Evolutionary conservation across 371 early-diverging fungal genomes (phyloP).

Genomic region (Actinomortierella ambigua): DNA sequence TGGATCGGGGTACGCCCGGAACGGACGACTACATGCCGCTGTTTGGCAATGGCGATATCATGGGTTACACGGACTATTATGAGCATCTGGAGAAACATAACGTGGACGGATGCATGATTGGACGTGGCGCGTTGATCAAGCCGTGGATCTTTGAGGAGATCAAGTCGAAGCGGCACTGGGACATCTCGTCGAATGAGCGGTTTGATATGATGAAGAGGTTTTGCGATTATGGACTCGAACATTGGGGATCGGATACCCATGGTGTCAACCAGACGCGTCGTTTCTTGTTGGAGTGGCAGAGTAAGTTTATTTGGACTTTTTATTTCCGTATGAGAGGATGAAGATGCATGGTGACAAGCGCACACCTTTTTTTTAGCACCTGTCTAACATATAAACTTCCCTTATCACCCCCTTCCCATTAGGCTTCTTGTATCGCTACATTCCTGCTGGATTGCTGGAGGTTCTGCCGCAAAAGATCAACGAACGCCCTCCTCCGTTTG

Average conservation of each 20-base stretch:
- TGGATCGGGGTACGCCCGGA: slow-evolving; percentile 56
- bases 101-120: slow-evolving; percentile 93
- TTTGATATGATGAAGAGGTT: slow-evolving; percentile 89
- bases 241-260: slow-evolving; percentile 93
- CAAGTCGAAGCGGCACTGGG: slow-evolving; percentile 84
- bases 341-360: too few relatives aligned
- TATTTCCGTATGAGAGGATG: not conserved
- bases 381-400: too few relatives aligned
- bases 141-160: slow-evolving; percentile 98
- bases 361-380: too few relatives aligned
- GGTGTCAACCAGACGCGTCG: slow-evolving; percentile 88
- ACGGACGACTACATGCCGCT: slow-evolving; percentile 56
- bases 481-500: slow-evolving; percentile 86
- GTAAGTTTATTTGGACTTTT: slow-evolving; percentile 29
- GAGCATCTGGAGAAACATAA: slow-evolving; percentile 59
- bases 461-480: slow-evolving; percentile 91
- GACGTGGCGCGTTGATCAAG: slow-evolving; percentile 77
- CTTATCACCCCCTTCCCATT: not conserved
- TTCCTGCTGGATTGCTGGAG: slow-evolving; percentile 94
- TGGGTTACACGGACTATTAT: slow-evolving; percentile 88
- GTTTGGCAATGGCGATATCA: slow-evolving; percentile 91
- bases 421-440: slow-evolving; percentile 60
- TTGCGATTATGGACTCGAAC: slow-evolving; percentile 87
- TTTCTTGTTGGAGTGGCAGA: slow-evolving; percentile 94
- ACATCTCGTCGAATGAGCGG: slow-evolving; percentile 90